These are phyloP conservation scores for Cyanidiococcus yangmingshanensis DNA, from an alignment of 23 red algal species.

Conservation along the genomic window DNA sequence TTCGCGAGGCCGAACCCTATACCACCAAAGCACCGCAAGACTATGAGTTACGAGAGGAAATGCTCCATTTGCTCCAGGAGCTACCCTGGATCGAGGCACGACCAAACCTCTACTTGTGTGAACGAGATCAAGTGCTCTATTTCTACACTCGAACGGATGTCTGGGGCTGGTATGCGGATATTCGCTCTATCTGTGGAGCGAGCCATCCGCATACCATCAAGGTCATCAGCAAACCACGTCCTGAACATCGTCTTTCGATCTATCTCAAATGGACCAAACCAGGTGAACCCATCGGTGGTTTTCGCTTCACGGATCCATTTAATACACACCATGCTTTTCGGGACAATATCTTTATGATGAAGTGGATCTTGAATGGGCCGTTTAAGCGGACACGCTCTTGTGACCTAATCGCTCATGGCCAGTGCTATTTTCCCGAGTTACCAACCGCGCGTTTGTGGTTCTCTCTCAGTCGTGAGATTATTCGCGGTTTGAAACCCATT, in stretches of 20 bases:
- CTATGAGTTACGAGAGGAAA: background rate
- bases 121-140: background rate
- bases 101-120: constrained; percentile 13
- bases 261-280: background rate
- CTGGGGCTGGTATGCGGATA: constrained; percentile 15
- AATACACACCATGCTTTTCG: constrained; percentile 8
- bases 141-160: constrained; percentile 17
- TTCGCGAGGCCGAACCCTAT: constrained; percentile 14
- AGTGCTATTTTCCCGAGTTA: constrained; percentile 19
- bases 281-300: background rate
- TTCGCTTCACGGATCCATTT: constrained; percentile 6
- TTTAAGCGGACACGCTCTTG: background rate
- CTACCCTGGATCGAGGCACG: constrained; percentile 14
- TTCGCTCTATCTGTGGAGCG: background rate
- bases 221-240: constrained; percentile 13
- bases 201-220: constrained; percentile 17
- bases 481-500: background rate
- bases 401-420: constrained; percentile 11
- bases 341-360: constrained; percentile 15
- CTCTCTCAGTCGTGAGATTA: background rate
- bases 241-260: constrained; percentile 5
- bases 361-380: background rate
- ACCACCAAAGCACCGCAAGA: constrained; percentile 19
- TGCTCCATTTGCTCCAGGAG: background rate
- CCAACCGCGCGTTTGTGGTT: constrained; percentile 13